Evolutionary conservation across 352 stramenopile genomes (phyloP).

Genomic region (Hyphochytrium catenoides): DNA sequence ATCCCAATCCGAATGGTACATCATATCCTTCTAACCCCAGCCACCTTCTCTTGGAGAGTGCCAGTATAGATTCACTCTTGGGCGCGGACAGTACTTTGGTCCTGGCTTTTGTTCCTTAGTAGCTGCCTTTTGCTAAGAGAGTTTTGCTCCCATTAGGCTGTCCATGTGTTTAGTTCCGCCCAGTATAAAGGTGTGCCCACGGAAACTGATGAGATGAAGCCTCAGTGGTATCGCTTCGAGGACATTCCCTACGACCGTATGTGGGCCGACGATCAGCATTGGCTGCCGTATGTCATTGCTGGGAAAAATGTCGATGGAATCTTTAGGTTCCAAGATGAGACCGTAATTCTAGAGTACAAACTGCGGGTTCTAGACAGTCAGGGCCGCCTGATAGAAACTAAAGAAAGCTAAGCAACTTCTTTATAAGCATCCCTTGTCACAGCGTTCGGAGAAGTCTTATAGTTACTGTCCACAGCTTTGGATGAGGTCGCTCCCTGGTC

Average conservation of each 20-base stretch:
- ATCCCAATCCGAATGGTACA: no score
- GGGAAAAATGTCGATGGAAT: constrained; percentile 32
- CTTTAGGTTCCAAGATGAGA: constrained; percentile 46
- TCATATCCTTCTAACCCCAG: no score
- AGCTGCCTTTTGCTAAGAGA: constrained; percentile 7
- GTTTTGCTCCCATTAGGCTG: constrained; percentile 14
- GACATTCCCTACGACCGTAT: constrained; percentile 50
- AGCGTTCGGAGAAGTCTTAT: no score
- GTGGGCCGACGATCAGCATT: constrained; percentile 58
- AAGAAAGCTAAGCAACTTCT: no score
- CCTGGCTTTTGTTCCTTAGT: no score
- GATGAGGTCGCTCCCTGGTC: no score
- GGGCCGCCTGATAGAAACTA: no score
- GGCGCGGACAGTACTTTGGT: no score
- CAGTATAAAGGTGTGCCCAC: constrained; percentile 30
- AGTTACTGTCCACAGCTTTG: no score
- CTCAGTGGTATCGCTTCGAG: constrained; percentile 34
- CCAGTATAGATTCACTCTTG: no score
- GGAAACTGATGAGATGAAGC: constrained; percentile 68
- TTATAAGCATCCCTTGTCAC: no score
- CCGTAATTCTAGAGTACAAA: constrained; percentile 26
- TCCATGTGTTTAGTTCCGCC: constrained; percentile 48
- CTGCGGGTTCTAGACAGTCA: background rate
- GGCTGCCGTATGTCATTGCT: constrained; percentile 40
- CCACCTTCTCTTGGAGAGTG: no score